A percentile compares a stretch with the other conserved stretches of the same genome.
phyloP scores from a whole-genome alignment of 1,139 yeast species.

The Yamadazyma songkhlaensis region DNA sequence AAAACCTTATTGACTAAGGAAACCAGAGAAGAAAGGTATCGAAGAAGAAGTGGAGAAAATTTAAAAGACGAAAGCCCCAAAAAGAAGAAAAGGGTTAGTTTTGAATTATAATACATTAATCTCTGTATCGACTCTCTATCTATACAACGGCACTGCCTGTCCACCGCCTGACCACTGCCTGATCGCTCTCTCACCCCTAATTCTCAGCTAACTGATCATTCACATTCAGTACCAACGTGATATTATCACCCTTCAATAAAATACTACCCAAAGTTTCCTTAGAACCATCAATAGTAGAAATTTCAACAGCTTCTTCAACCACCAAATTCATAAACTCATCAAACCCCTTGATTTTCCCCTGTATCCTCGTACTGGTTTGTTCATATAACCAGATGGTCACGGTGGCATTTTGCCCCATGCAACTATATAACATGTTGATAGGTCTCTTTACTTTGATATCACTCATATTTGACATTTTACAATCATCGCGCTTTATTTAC shows the following conservation, averaged over 20 bases:
- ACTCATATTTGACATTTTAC: too few species aligned
- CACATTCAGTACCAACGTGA: conserved; percentile 46
- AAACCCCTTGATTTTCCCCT: conserved; percentile 86
- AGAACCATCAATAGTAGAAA: conserved; percentile 44
- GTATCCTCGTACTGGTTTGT: conserved; percentile 72
- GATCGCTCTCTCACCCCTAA: not conserved
- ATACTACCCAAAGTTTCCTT: conserved; percentile 49
- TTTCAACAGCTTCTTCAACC: conserved; percentile 83
- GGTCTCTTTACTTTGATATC: conserved; percentile 51
- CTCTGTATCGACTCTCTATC: not conserved
- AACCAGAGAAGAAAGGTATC: conserved; percentile 23
- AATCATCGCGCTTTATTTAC: not conserved
- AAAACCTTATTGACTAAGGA: conserved; percentile 21
- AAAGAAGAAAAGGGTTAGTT: conserved; percentile 21
- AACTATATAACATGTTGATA: conserved; percentile 83
- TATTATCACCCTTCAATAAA: conserved; percentile 89
- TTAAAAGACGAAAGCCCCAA: conserved; percentile 15
- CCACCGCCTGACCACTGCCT: too few species aligned
- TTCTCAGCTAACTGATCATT: conserved; percentile 2
- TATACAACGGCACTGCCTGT: conserved; percentile 2
- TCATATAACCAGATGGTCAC: conserved; percentile 90
- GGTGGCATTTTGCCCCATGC: conserved; percentile 73
- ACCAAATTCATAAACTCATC: conserved; percentile 98
- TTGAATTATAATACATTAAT: conserved; percentile 10
- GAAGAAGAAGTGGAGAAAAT: conserved; percentile 15